A percentile compares a stretch with the other conserved stretches of the same genome.
Conservation (phyloP, 345 rosid genomes). For the Alliaria petiolata region DNA sequence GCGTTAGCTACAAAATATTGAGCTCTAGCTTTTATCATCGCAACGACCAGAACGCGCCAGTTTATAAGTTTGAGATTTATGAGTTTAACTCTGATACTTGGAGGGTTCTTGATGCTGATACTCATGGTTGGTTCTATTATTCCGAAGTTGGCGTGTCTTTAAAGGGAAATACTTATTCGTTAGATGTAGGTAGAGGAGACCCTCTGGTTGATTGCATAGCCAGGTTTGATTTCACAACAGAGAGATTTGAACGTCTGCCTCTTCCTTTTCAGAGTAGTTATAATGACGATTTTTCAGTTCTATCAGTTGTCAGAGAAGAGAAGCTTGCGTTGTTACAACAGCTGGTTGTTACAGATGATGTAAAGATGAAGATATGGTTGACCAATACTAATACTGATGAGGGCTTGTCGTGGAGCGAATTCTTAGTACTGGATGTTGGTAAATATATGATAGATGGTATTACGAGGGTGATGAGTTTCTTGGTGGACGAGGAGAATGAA, state of each 20-base stretch:
- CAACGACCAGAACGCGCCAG: too few relatives aligned
- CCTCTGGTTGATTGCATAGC: neutral
- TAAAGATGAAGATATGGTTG: neutral
- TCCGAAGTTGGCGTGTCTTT: neutral
- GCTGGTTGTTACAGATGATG: too few relatives aligned
- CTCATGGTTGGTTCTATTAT: too few relatives aligned
- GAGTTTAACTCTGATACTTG: neutral
- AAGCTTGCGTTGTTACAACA: neutral
- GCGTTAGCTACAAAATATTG: neutral
- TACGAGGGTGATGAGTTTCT: neutral
- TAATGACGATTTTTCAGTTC: too few relatives aligned
- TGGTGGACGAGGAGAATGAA: neutral
- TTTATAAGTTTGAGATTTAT: neutral
- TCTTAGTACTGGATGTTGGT: neutral
- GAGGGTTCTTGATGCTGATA: neutral
- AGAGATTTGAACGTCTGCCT: neutral
- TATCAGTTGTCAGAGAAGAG: neutral
- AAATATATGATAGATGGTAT: neutral
- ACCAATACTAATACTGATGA: neutral
- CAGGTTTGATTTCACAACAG: neutral
- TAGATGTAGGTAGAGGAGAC: neutral
- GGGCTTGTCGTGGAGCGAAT: neutral
- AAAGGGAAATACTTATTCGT: neutral
- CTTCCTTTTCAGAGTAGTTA: neutral
- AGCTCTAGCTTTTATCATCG: neutral